A percentile compares a stretch with the other conserved stretches of the same genome.
Evolutionary conservation across 2,329 filamentous ascomycete genomes (phyloP).

Genomic region (Beauveria sp.): DNA sequence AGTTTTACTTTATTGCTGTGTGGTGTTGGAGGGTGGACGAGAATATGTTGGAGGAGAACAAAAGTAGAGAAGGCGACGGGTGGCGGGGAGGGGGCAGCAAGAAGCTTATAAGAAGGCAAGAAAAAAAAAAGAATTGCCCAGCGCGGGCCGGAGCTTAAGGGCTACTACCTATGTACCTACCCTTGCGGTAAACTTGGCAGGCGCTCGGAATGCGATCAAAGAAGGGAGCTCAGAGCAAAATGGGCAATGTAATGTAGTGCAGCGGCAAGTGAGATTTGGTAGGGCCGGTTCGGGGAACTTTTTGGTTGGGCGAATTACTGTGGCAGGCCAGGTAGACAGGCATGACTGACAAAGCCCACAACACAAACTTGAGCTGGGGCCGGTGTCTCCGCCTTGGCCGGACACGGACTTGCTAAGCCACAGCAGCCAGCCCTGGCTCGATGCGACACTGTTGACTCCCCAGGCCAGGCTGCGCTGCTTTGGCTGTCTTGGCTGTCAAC

Average conservation of each 20-base stretch:
- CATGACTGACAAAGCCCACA: no score
- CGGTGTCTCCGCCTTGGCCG: slow-evolving; percentile 4
- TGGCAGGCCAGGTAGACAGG: no score
- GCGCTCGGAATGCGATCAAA: not conserved
- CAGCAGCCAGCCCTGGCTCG: not conserved
- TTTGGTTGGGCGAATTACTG: not conserved
- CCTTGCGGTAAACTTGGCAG: not conserved
- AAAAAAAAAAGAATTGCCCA: not conserved
- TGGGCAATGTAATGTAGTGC: not conserved
- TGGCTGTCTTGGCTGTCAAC: no score
- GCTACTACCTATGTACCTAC: not conserved
- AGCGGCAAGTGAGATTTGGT: not conserved
- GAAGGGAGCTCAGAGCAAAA: not conserved
- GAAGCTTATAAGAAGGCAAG: slow-evolving; percentile 9
- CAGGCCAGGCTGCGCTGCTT: not conserved
- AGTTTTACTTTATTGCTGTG: not conserved
- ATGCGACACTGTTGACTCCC: not conserved
- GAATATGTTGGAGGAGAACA: not conserved
- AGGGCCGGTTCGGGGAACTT: not conserved
- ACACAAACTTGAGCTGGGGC: not conserved
- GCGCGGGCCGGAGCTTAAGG: not conserved
- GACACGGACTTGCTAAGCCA: not conserved
- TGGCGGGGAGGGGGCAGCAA: not conserved
- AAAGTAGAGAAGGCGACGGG: not conserved
- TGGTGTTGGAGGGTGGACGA: not conserved